Base-by-base conservation (phyloP, 768 basidiomycete species). In the Lentinula boryana region DNA sequence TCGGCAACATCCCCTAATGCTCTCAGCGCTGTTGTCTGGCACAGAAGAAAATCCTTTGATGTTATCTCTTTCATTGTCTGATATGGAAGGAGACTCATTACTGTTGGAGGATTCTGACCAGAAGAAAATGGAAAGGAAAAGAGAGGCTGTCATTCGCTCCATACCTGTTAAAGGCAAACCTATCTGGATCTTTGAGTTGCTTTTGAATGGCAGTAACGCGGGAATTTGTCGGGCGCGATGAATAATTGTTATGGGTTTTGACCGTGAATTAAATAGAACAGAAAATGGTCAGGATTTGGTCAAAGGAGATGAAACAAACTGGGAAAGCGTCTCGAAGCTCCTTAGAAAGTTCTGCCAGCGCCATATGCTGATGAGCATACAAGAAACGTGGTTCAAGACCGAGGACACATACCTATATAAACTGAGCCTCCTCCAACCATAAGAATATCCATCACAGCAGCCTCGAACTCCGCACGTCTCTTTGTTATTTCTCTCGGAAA, bases 391-490 rank as follows among this genome's bases (percentile, higher is more conserved):
- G 10, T 46, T 8, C 51, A 51, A 48, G 8, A 15, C 7, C 15
- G 21, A 13, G 18, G 21, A 32, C 33, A 50, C 74, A 7, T 56
- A 78, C 80, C 80, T 38, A 83, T 65, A 4, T 80, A 84, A 33
- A 87, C 75, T 5, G 83, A 76, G 33, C 85, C 85, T 40, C 84
- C 84, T 27, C 84, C 85, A 1, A 75, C 82, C 27, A 87, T 65
- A 5, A 83, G 74, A 62, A 85, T 75, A 67, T 80, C 71, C 23
- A 72, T 67, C n/a, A 79, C 76, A 4, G 68, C 63, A 49, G 67
- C n/a, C n/a, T n/a, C 65, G 51, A 81, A 76, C 44, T 73, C 73
- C 13, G 65, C 62, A 40, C 74, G 71, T 67, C 72, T 75, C 32
- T 66, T 21, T 2, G 69, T 63, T 15, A 70, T 73, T 10, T 67